A percentile compares a stretch with the other conserved stretches of the same genome.
These are phyloP conservation scores for Clonostachys rhizophaga DNA, from an alignment of 2,329 filamentous ascomycete genomes.

Conservation along the genomic window DNA sequence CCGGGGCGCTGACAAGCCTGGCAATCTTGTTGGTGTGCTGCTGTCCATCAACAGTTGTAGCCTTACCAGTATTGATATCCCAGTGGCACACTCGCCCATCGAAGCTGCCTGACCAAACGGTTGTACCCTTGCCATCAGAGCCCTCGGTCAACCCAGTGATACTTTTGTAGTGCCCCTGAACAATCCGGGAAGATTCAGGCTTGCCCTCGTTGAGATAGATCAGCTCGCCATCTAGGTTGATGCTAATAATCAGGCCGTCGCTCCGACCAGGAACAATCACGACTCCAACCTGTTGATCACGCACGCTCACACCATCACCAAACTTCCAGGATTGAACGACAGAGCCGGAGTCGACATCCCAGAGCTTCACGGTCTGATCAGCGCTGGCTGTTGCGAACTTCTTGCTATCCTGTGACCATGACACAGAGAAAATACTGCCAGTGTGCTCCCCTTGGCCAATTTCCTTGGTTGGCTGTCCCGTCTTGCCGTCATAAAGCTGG, in stretches of 20 bases:
- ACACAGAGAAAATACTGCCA: constrained; percentile 88
- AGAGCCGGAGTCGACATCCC: constrained; percentile 81
- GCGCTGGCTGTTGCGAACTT: constrained; percentile 87
- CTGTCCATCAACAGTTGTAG: constrained; percentile 71
- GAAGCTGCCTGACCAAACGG: constrained; percentile 85
- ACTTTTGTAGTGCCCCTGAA: constrained; percentile 88
- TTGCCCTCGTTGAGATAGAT: constrained; percentile 79
- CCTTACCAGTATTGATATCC: constrained; percentile 68
- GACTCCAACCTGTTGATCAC: constrained; percentile 90
- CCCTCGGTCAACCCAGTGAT: constrained; percentile 65
- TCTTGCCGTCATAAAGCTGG: constrained; percentile 95
- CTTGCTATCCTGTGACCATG: constrained; percentile 84
- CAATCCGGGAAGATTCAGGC: constrained; percentile 61
- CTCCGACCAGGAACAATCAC: constrained; percentile 79
- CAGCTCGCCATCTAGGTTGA: constrained; percentile 84
- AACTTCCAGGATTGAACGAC: constrained; percentile 80
- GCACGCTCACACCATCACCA: constrained; percentile 71
- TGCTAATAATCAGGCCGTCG: constrained; percentile 84
- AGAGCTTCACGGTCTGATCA: constrained; percentile 91
- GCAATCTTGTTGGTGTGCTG: constrained; percentile 82
- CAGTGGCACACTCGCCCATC: constrained; percentile 84
- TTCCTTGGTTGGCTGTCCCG: constrained; percentile 72
- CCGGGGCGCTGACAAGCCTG: constrained; percentile 59
- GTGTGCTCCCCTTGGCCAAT: constrained; percentile 84
- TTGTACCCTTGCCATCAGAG: constrained; percentile 50